Evolutionary conservation across 768 basidiomycete genomes (phyloP).

Genomic region (Lactarius hatsudake): DNA sequence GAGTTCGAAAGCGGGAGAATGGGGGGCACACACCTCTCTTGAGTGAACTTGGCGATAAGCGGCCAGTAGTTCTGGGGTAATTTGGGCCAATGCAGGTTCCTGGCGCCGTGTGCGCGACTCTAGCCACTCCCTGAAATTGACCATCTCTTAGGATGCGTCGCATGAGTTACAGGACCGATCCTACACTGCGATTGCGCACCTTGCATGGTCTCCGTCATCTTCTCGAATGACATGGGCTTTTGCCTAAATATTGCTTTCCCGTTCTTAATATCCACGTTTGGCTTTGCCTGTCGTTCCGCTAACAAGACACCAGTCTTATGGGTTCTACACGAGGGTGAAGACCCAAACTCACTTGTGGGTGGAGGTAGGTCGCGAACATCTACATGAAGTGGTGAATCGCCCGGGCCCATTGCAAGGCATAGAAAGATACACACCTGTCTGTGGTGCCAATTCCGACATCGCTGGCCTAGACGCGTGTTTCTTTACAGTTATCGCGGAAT

Average conservation of each 20-base stretch:
- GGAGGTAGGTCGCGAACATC: constrained; percentile 5
- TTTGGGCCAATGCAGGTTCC: constrained; percentile 48
- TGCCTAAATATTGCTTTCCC: constrained; percentile 76
- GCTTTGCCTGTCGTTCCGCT: constrained; percentile 42
- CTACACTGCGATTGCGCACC: constrained; percentile 42
- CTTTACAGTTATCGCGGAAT: neutral
- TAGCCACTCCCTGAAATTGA: constrained; percentile 72
- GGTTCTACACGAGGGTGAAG: neutral
- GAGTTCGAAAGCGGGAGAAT: neutral
- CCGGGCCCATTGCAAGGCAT: neutral
- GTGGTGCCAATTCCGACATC: constrained; percentile 9
- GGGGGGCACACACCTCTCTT: constrained; percentile 76
- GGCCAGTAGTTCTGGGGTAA: constrained; percentile 74
- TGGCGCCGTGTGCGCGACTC: constrained; percentile 49
- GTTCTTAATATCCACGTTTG: constrained; percentile 63
- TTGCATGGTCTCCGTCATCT: constrained; percentile 78
- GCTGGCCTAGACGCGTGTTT: constrained; percentile 5
- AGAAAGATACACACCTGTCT: constrained; percentile 6
- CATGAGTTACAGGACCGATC: neutral
- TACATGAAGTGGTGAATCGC: neutral
- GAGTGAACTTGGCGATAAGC: constrained; percentile 75
- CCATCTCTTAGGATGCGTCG: constrained; percentile 51
- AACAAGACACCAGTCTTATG: constrained; percentile 28
- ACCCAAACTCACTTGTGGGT: constrained; percentile 11
- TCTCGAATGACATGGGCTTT: constrained; percentile 70